Conservation (phyloP, 768 basidiomycete species). For the Hericium erinaceus region DNA sequence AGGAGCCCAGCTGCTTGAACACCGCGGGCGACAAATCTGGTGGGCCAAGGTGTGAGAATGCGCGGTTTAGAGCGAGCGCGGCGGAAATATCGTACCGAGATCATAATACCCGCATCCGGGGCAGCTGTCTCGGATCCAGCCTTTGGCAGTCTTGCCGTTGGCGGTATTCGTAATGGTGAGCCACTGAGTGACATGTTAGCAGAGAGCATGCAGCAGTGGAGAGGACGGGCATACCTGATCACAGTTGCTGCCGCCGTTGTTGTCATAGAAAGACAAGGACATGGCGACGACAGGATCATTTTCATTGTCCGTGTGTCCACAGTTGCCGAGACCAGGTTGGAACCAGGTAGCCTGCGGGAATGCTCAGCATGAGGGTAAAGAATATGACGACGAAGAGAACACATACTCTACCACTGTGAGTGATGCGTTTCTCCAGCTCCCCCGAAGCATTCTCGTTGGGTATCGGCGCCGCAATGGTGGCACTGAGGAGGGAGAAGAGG, state of each 20-base stretch:
- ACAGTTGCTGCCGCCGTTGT: constrained; percentile 4
- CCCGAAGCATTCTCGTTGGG: constrained; percentile 24
- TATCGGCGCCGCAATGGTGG: constrained; percentile 38
- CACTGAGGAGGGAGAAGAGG: constrained; percentile 34
- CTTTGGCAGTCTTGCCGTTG: constrained; percentile 6
- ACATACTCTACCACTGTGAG: constrained; percentile 50
- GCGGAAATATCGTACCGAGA: constrained; percentile 4
- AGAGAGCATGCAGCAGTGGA: not conserved
- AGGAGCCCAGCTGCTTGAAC: constrained; percentile 1
- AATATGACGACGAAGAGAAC: not conserved
- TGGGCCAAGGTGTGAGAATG: not conserved
- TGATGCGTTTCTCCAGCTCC: constrained; percentile 39
- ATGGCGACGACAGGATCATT: constrained; percentile 7
- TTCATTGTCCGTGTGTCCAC: constrained; percentile 2
- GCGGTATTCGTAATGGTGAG: not conserved
- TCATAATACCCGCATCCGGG: constrained; percentile 5
- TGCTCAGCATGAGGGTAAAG: not conserved
- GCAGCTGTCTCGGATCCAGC: constrained; percentile 9
- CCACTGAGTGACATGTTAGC: not conserved
- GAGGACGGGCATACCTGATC: constrained; percentile 2
- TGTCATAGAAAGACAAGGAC: constrained; percentile 4
- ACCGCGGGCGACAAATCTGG: constrained; percentile 10
- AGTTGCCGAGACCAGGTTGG: constrained; percentile 7
- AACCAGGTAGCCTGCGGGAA: constrained; percentile 10
- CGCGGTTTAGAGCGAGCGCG: not conserved